Evolutionary conservation across 129 eudicot species (phyloP).

Genomic region (Solidago caesia): DNA sequence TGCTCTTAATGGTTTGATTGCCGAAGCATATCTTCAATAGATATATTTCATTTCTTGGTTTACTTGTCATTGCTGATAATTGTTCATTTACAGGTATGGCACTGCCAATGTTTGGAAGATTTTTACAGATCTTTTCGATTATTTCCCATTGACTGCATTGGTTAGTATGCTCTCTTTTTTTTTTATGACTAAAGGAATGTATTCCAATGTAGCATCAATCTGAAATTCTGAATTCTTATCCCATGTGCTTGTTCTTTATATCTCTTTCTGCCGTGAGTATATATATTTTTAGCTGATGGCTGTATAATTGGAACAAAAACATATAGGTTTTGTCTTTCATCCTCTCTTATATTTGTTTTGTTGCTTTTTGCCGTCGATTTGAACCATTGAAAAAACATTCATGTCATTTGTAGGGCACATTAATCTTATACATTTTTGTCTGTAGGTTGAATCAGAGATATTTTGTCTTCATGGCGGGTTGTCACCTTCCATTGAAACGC

Average conservation of each 20-base stretch:
- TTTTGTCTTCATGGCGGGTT: conserved; percentile 89
- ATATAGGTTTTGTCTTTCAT: too few relatives aligned
- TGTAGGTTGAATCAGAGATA: conserved; percentile 81
- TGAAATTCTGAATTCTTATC: not conserved
- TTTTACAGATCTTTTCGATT: conserved; percentile 65
- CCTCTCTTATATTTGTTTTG: not conserved
- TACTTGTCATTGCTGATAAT: conserved; percentile 2
- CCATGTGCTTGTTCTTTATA: too few relatives aligned
- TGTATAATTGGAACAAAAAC: too few relatives aligned
- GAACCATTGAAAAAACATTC: not conserved
- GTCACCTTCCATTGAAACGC: conserved; percentile 84
- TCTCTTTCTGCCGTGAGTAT: too few relatives aligned
- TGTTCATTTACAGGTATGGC: conserved; percentile 47
- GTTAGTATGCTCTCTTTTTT: conserved; percentile 34
- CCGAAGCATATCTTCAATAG: not conserved
- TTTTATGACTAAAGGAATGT: not conserved
- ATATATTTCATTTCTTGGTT: not conserved
- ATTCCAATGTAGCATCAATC: not conserved
- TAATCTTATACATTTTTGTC: not conserved
- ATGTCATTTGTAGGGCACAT: not conserved
- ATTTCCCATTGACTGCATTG: conserved; percentile 62
- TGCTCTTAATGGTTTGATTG: not conserved
- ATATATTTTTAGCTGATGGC: too few relatives aligned
- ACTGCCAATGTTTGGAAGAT: conserved; percentile 69
- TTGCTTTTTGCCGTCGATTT: not conserved